These are phyloP conservation scores for Coemansia erecta DNA, from an alignment of 192 early-diverging fungal species.

Conservation along the genomic window DNA sequence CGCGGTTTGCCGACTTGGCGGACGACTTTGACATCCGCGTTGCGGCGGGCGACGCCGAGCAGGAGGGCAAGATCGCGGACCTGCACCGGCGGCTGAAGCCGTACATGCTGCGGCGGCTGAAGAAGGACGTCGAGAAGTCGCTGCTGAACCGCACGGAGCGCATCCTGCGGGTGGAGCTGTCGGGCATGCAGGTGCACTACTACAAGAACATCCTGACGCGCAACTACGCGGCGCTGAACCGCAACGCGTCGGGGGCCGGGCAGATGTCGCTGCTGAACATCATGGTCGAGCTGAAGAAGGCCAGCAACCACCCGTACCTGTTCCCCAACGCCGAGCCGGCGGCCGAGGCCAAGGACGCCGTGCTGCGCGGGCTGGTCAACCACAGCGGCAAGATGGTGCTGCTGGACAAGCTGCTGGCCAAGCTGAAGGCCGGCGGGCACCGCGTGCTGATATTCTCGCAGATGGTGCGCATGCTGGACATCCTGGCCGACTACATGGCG, in stretches of 20 bases:
- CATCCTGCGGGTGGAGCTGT: constrained; percentile 91
- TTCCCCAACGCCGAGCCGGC: constrained; percentile 73
- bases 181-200: constrained; percentile 84
- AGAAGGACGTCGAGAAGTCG: constrained; percentile 98
- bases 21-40: constrained; percentile 72
- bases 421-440: constrained; percentile 87
- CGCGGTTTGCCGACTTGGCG: constrained; percentile 77
- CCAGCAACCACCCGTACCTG: constrained; percentile 93
- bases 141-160: constrained; percentile 94
- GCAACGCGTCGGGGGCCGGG: constrained; percentile 58
- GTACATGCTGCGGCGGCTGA: constrained; percentile 92
- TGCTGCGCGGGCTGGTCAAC: constrained; percentile 75
- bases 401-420: constrained; percentile 90
- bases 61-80: constrained; percentile 79
- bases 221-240: constrained; percentile 86
- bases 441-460: constrained; percentile 98
- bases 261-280: constrained; percentile 89
- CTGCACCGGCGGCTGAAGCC: constrained; percentile 81
- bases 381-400: constrained; percentile 99
- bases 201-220: constrained; percentile 95
- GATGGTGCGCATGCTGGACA: constrained; percentile 96
- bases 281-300: constrained; percentile 95
- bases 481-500: constrained; percentile 90
- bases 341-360: constrained; percentile 64
- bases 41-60: constrained; percentile 62